Base-by-base conservation (phyloP, 306 rosid genomes). In the Vigna unguiculata region DNA sequence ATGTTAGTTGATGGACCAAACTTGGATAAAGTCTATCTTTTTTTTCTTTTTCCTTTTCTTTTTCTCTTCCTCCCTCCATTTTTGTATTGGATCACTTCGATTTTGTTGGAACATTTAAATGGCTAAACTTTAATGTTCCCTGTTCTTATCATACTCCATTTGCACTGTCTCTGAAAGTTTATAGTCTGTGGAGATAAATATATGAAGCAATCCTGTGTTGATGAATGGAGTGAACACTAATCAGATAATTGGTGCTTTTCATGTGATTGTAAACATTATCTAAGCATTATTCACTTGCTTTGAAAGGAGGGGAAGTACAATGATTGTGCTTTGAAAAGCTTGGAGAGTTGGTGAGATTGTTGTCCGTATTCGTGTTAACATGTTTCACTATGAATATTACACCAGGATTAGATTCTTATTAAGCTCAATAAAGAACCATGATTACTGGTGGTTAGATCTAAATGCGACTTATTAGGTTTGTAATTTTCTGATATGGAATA, bases 271-370 rank as follows among this genome's bases (percentile, higher is more conserved):
- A 6, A 20, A 21, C 14, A 30, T 32, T 7, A 6, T 36, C 40
- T 4, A n/a, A 28, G 32, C 32, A 28, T 28, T 28, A 28, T 28
- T 28, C 5, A 2, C 22, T 43, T 68, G 52, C 25, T 16, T 58
- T 46, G 10, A 1, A 19, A 25, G 28, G 14, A 17, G 28, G 34
- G 6, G 15, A 38, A 53, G 53, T 17, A 28, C 73, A 75, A 47
- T 51, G 25, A 61, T 75, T 75, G 22, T 77, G 82, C 53, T 28
- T 66, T 45, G 61, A 82, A 71, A 12, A 20, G 20, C 25, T 51
- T 24, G 41, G 46, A 24, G 73, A 67, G 81, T 61, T 32, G 83
- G 83, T 74, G 69, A 75, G 60, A 51, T 75, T 76, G 62, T 72
- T 46, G 78, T 79, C 53, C 22, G 51, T 36, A 55, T 60, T 62